These are phyloP conservation scores for Tricholoma saponaceum DNA, from an alignment of 768 basidiomycete species.

Conservation along the genomic window DNA sequence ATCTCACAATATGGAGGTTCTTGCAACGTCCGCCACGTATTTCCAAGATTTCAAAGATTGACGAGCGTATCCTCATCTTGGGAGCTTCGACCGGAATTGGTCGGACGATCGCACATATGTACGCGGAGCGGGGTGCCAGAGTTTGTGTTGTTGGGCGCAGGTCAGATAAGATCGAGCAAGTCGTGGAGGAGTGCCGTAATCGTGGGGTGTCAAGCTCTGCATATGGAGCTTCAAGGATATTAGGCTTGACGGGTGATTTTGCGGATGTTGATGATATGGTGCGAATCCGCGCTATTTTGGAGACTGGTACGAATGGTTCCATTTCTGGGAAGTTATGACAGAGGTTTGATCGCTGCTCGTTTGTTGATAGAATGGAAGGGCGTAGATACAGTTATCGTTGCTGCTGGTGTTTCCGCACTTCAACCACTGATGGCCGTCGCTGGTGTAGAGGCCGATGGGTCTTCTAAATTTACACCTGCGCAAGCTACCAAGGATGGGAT, in stretches of 20 bases:
- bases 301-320: constrained; percentile 42
- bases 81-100: constrained; percentile 88
- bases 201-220: constrained; percentile 10
- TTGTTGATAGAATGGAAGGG: constrained; percentile 65
- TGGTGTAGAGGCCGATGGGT: constrained; percentile 41
- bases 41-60: constrained; percentile 7
- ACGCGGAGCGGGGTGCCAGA: constrained; percentile 70
- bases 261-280: constrained; percentile 65
- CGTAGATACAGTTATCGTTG: constrained; percentile 77
- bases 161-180: constrained; percentile 47
- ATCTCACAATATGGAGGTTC: constrained; percentile 17
- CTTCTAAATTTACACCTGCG: constrained; percentile 24
- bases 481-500: constrained; percentile 54
- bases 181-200: constrained; percentile 54
- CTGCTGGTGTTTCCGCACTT: constrained; percentile 82
- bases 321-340: not conserved
- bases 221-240: constrained; percentile 24
- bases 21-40: constrained; percentile 11
- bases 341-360: not conserved
- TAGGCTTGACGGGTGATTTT: constrained; percentile 62
- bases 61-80: constrained; percentile 75
- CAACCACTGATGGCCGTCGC: constrained; percentile 72
- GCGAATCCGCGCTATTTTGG: constrained; percentile 45
- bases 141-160: constrained; percentile 75
- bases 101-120: constrained; percentile 60